Evolutionary conservation across 345 rosid genomes (phyloP), one percentile per base, ranked within the genome.

Genomic region (Salix koriyanagi): DNA sequence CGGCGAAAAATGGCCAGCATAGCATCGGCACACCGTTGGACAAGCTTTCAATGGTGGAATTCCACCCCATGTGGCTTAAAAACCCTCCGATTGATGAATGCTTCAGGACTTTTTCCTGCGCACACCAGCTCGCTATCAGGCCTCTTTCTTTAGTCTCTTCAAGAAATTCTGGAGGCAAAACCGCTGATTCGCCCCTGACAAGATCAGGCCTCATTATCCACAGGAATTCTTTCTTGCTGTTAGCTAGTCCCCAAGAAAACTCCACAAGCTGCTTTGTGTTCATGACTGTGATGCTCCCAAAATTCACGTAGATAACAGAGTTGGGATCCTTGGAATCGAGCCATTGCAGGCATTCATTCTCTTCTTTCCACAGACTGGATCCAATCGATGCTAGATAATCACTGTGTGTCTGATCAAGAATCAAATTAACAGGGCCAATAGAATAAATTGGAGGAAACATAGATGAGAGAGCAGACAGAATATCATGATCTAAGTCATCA

Each of bases 171-270:
- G 30, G 8, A 16, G 77, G 62, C 71, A 74, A 13, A n/a, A 32
- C 21, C 36, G 32, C 34, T 11, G 64, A 12, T 4, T 65, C 37
- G 7, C 68, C 67, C 8, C 15, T 19, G n/a, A 65, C 77, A 2
- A 75, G 39, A 65, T 75, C 77, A 19, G 71, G 70, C 70, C 77
- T 65, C 21, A 32, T 75, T 18, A 46, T 65, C 77, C 70, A 75
- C 5, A 75, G 10, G 41, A 75, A 75, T 1, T 13, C 2, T 19
- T 32, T 48, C 28, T 65, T 65, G 61, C 50, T 75, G 39, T 48
- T 75, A 19, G 71, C 64, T 21, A 75, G 41, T 48, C 77, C 77
- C 70, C 42, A 65, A 6, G 77, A 60, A 65, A 75, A 50, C 32
- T 75, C 76, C 12, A 42, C 19, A 12, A 73, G 13, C 25, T 73